These are phyloP conservation scores for Penicillium sp. DNA, from an alignment of 2,329 filamentous ascomycete species.

Conservation along the genomic window DNA sequence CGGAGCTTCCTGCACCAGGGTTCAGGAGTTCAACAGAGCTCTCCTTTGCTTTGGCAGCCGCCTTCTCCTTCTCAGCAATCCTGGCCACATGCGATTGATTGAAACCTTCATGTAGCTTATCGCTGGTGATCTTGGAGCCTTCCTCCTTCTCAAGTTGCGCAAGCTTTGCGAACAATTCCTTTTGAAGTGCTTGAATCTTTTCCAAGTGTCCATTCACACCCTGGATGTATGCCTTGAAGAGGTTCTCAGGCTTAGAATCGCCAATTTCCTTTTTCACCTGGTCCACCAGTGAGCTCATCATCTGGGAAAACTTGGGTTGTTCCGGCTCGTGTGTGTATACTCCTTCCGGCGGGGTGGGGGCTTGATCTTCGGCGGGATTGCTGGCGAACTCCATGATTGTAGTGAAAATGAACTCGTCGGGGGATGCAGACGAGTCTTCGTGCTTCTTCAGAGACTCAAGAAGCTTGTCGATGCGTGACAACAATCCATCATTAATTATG, in stretches of 20 bases:
- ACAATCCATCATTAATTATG: conserved; percentile 81
- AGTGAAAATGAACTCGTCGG: conserved; percentile 79
- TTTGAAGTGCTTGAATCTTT: conserved; percentile 71
- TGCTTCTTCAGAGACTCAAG: conserved; percentile 66
- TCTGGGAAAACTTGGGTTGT: conserved; percentile 81
- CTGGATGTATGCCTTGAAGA: conserved; percentile 66
- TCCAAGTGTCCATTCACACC: conserved; percentile 67
- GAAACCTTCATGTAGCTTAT: conserved; percentile 79
- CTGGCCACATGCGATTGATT: conserved; percentile 75
- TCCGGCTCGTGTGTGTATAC: conserved; percentile 67
- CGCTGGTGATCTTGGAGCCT: conserved; percentile 83
- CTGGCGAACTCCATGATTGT: conserved; percentile 74
- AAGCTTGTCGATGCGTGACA: conserved; percentile 71
- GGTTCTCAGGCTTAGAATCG: conserved; percentile 58
- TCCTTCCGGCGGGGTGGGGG: conserved; percentile 65
- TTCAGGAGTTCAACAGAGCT: conserved; percentile 64
- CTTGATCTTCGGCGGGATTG: conserved; percentile 63
- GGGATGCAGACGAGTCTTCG: conserved; percentile 55
- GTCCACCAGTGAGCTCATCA: conserved; percentile 95
- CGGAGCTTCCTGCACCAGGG: conserved; percentile 43
- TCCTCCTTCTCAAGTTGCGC: conserved; percentile 77
- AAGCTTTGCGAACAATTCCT: conserved; percentile 64
- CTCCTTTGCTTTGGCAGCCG: conserved; percentile 35
- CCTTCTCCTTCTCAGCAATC: conserved; percentile 40
- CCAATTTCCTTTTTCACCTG: conserved; percentile 82